These are phyloP conservation scores for Entomortierella lignicola DNA, from an alignment of 192 early-diverging fungal species.

Conservation along the genomic window DNA sequence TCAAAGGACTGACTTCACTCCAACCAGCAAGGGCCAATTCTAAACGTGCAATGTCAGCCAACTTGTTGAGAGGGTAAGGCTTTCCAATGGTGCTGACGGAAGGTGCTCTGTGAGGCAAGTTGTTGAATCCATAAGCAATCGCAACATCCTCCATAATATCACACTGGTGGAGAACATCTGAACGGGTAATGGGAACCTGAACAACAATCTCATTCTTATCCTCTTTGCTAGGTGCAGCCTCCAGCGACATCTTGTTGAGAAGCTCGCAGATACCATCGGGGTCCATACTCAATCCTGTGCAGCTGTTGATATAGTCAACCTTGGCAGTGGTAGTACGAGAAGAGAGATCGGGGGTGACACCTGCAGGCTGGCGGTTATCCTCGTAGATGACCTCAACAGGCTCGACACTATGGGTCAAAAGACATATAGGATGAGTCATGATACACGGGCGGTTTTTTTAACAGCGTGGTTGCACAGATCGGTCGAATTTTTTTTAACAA, in stretches of 20 bases:
- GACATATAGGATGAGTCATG: conserved; percentile 7
- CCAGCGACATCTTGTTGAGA: conserved; percentile 90
- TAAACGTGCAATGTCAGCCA: conserved; percentile 85
- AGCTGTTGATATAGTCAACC: conserved; percentile 89
- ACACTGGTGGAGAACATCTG: conserved; percentile 95
- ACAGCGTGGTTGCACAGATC: background rate
- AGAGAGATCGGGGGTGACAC: conserved; percentile 80
- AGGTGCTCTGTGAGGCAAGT: conserved; percentile 84
- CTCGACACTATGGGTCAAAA: conserved; percentile 74
- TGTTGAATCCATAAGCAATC: conserved; percentile 97
- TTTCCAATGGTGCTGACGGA: conserved; percentile 85
- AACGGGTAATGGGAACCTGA: conserved; percentile 87
- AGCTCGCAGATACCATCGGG: conserved; percentile 78
- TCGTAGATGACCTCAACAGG: conserved; percentile 91
- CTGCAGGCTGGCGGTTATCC: conserved; percentile 68
- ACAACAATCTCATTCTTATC: conserved; percentile 75
- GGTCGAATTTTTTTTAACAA: too few species aligned
- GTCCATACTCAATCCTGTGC: conserved; percentile 78
- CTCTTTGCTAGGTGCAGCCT: conserved; percentile 63
- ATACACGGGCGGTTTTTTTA: too few species aligned
- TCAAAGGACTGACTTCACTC: conserved; percentile 94
- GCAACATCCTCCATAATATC: conserved; percentile 99
- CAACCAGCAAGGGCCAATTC: conserved; percentile 93
- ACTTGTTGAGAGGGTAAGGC: conserved; percentile 93
- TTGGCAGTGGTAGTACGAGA: conserved; percentile 76